Evolutionary conservation across 495 filamentous ascomycete species (phyloP), one percentile per base, ranked within the genome.

Genomic region (Chaetomium cochliodes): DNA sequence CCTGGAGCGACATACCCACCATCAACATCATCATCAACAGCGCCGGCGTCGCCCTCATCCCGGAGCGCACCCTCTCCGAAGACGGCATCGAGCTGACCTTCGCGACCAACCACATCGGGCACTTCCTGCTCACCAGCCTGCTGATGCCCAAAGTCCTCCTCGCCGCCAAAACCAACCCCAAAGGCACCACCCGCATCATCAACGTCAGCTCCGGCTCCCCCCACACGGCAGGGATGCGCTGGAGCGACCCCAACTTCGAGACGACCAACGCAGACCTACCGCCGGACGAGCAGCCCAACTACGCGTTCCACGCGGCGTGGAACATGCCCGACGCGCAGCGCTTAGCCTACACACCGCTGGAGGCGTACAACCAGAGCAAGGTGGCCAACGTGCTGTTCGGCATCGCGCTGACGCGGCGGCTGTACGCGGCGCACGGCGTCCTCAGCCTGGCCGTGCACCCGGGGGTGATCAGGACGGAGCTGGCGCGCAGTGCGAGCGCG

Each of bases 281-380:
- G 0, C 2, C 1, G 18, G 52, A 55, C 28, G 52, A 55, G 20
- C 26, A 11, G 28, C 52, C 52, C 13, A 55, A 25, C 52, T 37
- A 33, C 9, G 49, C 5, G 0, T 9, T 52, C 5, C 49, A 25
- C 49, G 2, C 3, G 22, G 9, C 9, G 20, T 55, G 26, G 26
- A 28, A 28, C 3, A 55, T 37, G 18, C 18, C 16, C 5, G 52
- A 55, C n/a, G 52, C 26, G 52, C 30, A 23, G 15, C 26, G 5
- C 25, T 37, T n/a, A n/a, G n/a, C 52, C 15, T 55, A 55, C 52
- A 55, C 18, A 0, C 28, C 28, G 26, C 26, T 55, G 15, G 52
- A 55, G 28, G 52, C 52, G 11, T 55, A 55, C 26, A 55, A 55
- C 30, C 52, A 55, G 52, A 55, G 52, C 26, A 55, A 55, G 26